Base-by-base conservation (phyloP, 768 basidiomycete genomes). In the Tylopilus vinaceipallidus region DNA sequence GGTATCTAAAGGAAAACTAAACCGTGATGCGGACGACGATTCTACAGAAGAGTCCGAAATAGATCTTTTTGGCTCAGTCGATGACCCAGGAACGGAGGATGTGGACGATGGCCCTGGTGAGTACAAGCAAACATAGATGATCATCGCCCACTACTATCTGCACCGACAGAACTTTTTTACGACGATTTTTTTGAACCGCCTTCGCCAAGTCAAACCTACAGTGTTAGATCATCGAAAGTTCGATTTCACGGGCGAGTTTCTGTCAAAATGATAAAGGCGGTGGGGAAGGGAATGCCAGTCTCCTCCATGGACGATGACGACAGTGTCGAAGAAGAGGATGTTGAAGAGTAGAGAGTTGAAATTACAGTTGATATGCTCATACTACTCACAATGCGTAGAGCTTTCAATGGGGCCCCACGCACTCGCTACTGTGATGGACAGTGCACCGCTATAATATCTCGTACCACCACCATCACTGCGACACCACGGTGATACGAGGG, bases 121-220 rank as follows among this genome's bases (percentile, higher is more conserved):
- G 75, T 66, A 42, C 50, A 6, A 43, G 22, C 22, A 4, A 9
- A 32, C 42, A 16, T 29, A 42, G 11, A 20, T 34, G 33, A 14
- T 38, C 19, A 11, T 27, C n/a, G 12, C 36, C 55, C 26, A 47
- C 44, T 19, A 13, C 29, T 52, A 29, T 53, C 33, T 44, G 43
- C 29, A 42, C 10, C 32, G n/a, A 27, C 54, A 90, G 88, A 83
- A 54, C 64, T 75, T 6, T 81, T 74, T 67, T 95, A 92, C 65
- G 68, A 69, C 32, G 91, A 92, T 62, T 95, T 94, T 71, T 95
- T 94, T 61, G 86, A 81, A 35, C 77, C 83, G 7, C 87, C 86
- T 12, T 66, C 58, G 19, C 57, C 54, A 23, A 40, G 32, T 29
- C 46, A 45, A 13, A 47, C 50, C 17, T 40, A 56, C 64, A 64